phyloP scores from a whole-genome alignment of 495 filamentous ascomycete genomes.

The Geopyxis carbonaria region DNA sequence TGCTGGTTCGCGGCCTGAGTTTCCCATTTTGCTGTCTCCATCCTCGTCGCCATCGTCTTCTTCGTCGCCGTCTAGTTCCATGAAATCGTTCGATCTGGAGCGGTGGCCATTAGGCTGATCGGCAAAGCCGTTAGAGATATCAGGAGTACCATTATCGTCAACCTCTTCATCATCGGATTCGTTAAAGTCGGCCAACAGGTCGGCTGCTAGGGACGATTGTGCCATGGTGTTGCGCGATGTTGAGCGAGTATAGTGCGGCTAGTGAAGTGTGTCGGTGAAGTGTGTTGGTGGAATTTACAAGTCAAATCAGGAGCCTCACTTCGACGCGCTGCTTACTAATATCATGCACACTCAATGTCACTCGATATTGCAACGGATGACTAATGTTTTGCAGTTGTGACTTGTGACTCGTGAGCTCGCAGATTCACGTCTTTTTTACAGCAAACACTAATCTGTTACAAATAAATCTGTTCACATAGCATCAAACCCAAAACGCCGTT shows the following conservation, averaged over 20 bases:
- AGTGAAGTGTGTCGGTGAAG: not conserved
- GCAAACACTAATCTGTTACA: no score
- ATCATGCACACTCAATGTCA: no score
- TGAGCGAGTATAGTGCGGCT: not conserved
- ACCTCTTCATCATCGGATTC: slow-evolving; percentile 39
- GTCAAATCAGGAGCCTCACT: no score
- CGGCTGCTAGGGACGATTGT: slow-evolving; percentile 55
- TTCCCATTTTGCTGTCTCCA: slow-evolving; percentile 40
- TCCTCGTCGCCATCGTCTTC: slow-evolving; percentile 27
- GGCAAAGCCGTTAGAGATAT: slow-evolving; percentile 6
- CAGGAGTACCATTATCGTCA: slow-evolving; percentile 15
- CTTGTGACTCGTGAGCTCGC: no score
- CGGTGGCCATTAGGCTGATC: slow-evolving; percentile 15
- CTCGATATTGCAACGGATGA: no score
- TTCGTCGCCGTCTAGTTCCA: slow-evolving; percentile 36
- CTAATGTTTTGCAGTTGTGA: no score
- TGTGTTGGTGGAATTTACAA: no score
- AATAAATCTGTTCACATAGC: no score
- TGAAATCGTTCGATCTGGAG: slow-evolving; percentile 20
- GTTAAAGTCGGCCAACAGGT: slow-evolving; percentile 80
- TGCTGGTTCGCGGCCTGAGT: slow-evolving; percentile 8
- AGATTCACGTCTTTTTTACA: no score
- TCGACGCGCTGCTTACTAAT: no score
- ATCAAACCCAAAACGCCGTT: no score
- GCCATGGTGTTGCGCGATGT: slow-evolving; percentile 34